Percentiles rank a stretch among this genome's conserved stretches.
phyloP scores from a whole-genome alignment of 78 protist genomes.

The Dictyostelium capitatum region DNA sequence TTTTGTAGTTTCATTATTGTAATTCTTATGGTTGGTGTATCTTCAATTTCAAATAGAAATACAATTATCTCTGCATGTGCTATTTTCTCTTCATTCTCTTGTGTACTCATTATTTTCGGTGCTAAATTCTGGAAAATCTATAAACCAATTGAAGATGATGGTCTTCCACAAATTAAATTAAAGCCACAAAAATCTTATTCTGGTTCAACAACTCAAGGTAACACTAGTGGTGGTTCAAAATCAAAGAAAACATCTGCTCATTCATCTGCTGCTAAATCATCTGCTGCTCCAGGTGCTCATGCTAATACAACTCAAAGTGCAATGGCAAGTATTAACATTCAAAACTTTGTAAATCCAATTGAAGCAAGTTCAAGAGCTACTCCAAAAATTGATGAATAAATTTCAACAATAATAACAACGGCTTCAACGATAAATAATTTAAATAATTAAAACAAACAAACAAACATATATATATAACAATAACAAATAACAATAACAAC shows the following conservation, averaged over 20 bases:
- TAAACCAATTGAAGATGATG: slow-evolving; percentile 78
- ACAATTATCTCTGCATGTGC: slow-evolving; percentile 68
- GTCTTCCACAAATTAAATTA: slow-evolving; percentile 62
- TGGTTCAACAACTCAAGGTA: neutral
- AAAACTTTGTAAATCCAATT: slow-evolving; percentile 45
- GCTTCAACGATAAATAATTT: too few relatives aligned
- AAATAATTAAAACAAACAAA: too few relatives aligned
- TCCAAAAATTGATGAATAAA: neutral
- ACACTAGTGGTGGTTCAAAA: neutral
- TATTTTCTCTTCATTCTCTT: slow-evolving; percentile 65
- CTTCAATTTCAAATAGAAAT: neutral
- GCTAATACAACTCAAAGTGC: neutral
- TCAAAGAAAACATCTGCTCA: neutral
- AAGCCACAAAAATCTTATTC: neutral
- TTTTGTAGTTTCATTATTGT: slow-evolving; percentile 56
- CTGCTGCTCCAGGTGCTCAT: neutral
- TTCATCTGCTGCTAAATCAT: neutral
- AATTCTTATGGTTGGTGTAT: slow-evolving; percentile 59
- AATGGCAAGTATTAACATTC: slow-evolving; percentile 9
- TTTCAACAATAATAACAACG: too few relatives aligned
- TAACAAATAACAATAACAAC: too few relatives aligned
- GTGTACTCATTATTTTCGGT: slow-evolving; percentile 47
- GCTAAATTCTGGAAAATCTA: slow-evolving; percentile 74
- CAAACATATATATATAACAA: too few relatives aligned
- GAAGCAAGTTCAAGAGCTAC: slow-evolving; percentile 11